Percentiles rank a stretch among this genome's conserved stretches.
Evolutionary conservation across 345 rosid genomes (phyloP).

Genomic region (Lumnitzera racemosa): DNA sequence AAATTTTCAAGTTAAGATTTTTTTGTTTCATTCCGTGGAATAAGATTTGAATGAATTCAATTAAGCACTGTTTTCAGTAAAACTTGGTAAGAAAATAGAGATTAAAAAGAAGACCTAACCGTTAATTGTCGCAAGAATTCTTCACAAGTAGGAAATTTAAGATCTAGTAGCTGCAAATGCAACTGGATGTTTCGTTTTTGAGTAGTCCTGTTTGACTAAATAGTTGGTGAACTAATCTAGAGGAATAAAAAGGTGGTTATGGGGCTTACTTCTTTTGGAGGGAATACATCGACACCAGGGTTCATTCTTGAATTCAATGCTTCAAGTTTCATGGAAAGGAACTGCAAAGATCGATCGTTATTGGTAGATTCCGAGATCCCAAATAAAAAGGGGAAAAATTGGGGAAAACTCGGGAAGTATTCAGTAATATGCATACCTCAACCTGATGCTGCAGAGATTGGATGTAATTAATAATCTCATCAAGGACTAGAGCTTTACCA

Average conservation of each 20-base stretch:
- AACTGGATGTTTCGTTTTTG: too few species aligned
- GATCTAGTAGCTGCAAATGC: too few species aligned
- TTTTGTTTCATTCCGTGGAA: too few species aligned
- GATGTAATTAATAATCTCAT: conserved; percentile 89
- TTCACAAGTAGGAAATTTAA: too few species aligned
- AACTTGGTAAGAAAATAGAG: too few species aligned
- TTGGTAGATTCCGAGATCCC: conserved; percentile 5
- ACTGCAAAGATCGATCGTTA: conserved; percentile 38
- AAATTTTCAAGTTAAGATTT: too few species aligned
- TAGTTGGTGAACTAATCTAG: neutral
- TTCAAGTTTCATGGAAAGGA: conserved; percentile 91
- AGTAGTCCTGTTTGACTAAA: too few species aligned
- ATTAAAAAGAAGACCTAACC: too few species aligned
- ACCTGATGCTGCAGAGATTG: conserved; percentile 86
- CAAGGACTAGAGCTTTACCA: conserved; percentile 86
- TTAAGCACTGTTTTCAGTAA: too few species aligned
- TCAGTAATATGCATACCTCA: conserved; percentile 40
- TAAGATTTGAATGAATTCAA: too few species aligned
- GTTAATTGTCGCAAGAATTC: too few species aligned
- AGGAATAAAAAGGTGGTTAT: neutral
- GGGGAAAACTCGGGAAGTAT: neutral
- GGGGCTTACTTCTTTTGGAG: conserved; percentile 58
- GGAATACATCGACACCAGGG: conserved; percentile 56
- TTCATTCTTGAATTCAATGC: conserved; percentile 67
- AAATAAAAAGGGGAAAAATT: neutral